Evolutionary conservation across 2,329 filamentous ascomycete genomes (phyloP), one percentile per base, ranked within the genome.

Genomic region (Talaromyces albobiverticillius): DNA sequence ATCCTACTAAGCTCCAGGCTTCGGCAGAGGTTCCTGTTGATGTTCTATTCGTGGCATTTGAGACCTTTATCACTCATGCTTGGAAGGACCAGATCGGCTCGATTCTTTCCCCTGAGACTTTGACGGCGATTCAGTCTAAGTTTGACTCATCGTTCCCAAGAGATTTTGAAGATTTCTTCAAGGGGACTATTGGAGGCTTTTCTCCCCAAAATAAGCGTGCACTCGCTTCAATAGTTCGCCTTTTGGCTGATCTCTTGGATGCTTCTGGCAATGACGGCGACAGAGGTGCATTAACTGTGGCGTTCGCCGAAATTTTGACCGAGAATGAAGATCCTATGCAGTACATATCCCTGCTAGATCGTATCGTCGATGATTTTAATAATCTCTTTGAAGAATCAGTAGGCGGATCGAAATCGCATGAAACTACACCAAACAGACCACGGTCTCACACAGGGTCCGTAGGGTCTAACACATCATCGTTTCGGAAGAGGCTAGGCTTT

Each of bases 191-290:
- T 34, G 71, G 72, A 25, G 77, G 80, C 10, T 76, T 84, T 61
- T 72, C 77, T 5, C 80, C 81, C 18, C 82, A 84, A 55, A 85
- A 84, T 56, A 81, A 82, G 59, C 83, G 92, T 57, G 91, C 92
- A 1, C 89, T 96, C 60, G 87, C 88, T 34, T 84, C 88, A 1
- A 82, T 96, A 48, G 86, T 96, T 65, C 93, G 90, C 64, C 79
- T 97, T 29, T 79, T 97, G 22, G 89, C 90, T 1, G 90, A 96
- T 65, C 77, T 97, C 26, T 81, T 96, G 6, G 91, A 95, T 60
- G 91, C 90, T 2, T 96, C 91, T 61, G 87, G 87, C 48, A 96
- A 95, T 63, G 93, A 96, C 66, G 88, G 90, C 29, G 93, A 96
- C 67, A 83, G 92, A 46, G 93, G 93, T 46, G 89, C 90, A 20